Evolutionary conservation across 805 yeast species (phyloP).

Genomic region (Pichia cephalocereana): DNA sequence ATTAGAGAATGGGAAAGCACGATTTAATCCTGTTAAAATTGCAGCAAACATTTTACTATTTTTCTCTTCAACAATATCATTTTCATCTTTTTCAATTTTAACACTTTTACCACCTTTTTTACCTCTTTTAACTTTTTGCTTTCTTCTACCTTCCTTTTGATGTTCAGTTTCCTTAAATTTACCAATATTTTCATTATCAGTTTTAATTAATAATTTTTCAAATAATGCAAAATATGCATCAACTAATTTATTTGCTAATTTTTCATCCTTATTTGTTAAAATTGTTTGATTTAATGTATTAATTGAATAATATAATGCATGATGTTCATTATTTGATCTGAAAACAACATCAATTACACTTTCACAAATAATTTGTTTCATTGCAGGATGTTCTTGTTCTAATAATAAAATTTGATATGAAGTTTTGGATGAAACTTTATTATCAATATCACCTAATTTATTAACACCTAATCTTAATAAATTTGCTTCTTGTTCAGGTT

Average conservation of each 20-base stretch:
- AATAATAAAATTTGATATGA: slow-evolving; percentile 72
- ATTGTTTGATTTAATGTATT: slow-evolving; percentile 91
- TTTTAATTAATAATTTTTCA: slow-evolving; percentile 69
- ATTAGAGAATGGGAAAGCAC: slow-evolving; percentile 89
- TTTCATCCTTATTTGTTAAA: slow-evolving; percentile 64
- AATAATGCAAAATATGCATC: slow-evolving; percentile 81
- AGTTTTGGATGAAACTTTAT: slow-evolving; percentile 82
- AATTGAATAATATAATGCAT: slow-evolving; percentile 79
- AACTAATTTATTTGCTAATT: slow-evolving; percentile 74
- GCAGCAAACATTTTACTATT: slow-evolving; percentile 82
- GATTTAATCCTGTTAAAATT: slow-evolving; percentile 84
- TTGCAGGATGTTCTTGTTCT: slow-evolving; percentile 90
- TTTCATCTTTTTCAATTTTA: slow-evolving; percentile 52
- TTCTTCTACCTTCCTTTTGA: slow-evolving; percentile 52
- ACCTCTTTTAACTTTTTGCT: slow-evolving; percentile 71
- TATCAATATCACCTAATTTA: slow-evolving; percentile 88
- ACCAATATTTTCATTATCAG: slow-evolving; percentile 38
- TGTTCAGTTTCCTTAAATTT: slow-evolving; percentile 35
- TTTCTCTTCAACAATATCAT: slow-evolving; percentile 65
- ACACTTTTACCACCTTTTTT: slow-evolving; percentile 83
- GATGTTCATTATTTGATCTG: slow-evolving; percentile 70
- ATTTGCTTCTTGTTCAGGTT: slow-evolving; percentile 96
- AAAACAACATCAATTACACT: slow-evolving; percentile 74
- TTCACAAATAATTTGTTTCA: slow-evolving; percentile 76
- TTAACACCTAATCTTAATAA: slow-evolving; percentile 82